Percentiles rank a stretch among this genome's conserved stretches.
Evolutionary conservation across 441 rosid species (phyloP).

Genomic region (Erodium moschatum): DNA sequence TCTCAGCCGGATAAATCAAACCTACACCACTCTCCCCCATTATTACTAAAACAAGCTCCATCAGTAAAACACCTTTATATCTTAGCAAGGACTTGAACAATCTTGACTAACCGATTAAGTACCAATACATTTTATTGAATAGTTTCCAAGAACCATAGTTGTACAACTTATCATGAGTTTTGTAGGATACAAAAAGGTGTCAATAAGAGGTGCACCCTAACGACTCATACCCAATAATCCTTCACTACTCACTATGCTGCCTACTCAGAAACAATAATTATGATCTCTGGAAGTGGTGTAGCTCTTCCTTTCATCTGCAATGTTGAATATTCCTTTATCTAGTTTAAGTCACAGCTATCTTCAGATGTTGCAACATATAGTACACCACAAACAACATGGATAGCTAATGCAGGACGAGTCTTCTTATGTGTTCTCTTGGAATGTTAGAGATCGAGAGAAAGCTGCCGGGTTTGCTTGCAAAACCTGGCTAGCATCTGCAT

Average conservation of each 20-base stretch:
- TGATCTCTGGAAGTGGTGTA: not conserved
- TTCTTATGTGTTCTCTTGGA: conserved; percentile 45
- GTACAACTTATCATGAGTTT: no score
- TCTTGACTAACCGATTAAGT: no score
- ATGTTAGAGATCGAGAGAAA: conserved; percentile 44
- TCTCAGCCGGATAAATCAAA: no score
- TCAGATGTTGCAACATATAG: not conserved
- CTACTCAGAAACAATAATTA: not conserved
- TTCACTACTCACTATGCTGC: not conserved
- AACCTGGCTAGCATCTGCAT: conserved; percentile 28
- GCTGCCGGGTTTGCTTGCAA: conserved; percentile 61
- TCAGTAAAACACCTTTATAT: no score
- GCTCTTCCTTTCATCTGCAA: not conserved
- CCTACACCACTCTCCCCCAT: no score
- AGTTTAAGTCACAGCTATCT: not conserved
- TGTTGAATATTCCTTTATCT: not conserved
- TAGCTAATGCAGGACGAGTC: not conserved
- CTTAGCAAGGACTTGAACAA: no score
- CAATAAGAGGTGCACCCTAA: no score
- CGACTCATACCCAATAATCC: no score
- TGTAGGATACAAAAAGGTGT: no score
- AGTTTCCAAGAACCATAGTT: no score
- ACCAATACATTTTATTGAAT: no score
- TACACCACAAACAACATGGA: not conserved
- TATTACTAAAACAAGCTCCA: no score